These are phyloP conservation scores for Penicillium bialowiezense DNA, from an alignment of 495 filamentous ascomycete species.

Conservation along the genomic window DNA sequence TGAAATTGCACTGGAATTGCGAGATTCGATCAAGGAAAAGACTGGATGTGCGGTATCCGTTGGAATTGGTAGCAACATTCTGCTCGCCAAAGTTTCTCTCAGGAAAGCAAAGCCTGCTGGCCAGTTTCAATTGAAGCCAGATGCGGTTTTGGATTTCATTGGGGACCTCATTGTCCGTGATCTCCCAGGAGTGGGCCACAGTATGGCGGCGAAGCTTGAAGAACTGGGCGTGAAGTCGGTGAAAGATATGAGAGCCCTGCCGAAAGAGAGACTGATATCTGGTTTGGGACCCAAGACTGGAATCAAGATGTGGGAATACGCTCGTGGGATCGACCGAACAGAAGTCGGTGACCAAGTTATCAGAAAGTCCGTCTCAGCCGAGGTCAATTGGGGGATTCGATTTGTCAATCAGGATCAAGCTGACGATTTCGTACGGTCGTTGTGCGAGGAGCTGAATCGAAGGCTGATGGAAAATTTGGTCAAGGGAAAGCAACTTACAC, in stretches of 20 bases:
- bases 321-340: constrained; percentile 79
- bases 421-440: constrained; percentile 80
- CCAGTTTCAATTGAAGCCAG: constrained; percentile 80
- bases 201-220: constrained; percentile 77
- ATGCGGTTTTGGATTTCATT: constrained; percentile 73
- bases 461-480: constrained; percentile 78
- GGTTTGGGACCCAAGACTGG: constrained; percentile 88
- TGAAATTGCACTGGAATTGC: constrained; percentile 63
- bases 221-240: constrained; percentile 82
- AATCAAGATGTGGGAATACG: constrained; percentile 85
- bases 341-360: constrained; percentile 81
- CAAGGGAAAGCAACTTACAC: constrained; percentile 80
- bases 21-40: constrained; percentile 64
- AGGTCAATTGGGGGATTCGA: constrained; percentile 97
- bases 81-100: constrained; percentile 86
- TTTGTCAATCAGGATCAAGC: constrained; percentile 87
- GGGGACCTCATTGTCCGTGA: constrained; percentile 71
- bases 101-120: constrained; percentile 94
- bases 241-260: constrained; percentile 71
- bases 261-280: constrained; percentile 69
- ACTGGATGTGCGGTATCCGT: constrained; percentile 88
- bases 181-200: constrained; percentile 85
- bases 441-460: constrained; percentile 79
- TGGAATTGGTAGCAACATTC: constrained; percentile 89
- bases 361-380: constrained; percentile 90